phyloP scores from a whole-genome alignment of 805 yeast species.

The Wickerhamiella azymoides region DNA sequence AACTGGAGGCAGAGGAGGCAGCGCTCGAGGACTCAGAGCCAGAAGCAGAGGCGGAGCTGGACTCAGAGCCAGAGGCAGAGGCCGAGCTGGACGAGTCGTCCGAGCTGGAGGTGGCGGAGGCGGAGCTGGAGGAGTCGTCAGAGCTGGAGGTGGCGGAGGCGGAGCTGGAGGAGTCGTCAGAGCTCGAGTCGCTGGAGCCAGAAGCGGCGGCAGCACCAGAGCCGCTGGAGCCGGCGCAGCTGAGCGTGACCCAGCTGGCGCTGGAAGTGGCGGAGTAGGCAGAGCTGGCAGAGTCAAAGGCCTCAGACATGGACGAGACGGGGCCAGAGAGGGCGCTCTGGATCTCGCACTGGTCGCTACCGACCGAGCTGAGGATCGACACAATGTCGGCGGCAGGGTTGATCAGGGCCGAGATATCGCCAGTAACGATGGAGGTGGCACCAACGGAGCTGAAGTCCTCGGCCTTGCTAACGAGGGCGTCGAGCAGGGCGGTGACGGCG shows the following conservation, averaged over 20 bases:
- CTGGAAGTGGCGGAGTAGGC: constrained; percentile 14
- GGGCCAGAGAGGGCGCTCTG: constrained; percentile 6
- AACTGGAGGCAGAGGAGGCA: constrained; percentile 11
- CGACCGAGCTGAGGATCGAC: constrained; percentile 12
- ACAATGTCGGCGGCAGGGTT: constrained; percentile 17
- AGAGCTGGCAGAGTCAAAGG: constrained; percentile 12
- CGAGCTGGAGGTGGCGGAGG: constrained; percentile 2
- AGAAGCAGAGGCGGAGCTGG: constrained; percentile 10
- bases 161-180: constrained; percentile 10
- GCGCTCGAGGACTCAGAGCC: constrained; percentile 13
- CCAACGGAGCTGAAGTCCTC: constrained; percentile 18
- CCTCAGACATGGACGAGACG: constrained; percentile 9
- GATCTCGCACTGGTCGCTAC: constrained; percentile 12
- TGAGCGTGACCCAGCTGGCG: constrained; percentile 6
- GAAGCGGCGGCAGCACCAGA: constrained; percentile 11
- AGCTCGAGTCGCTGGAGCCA: constrained; percentile 7
- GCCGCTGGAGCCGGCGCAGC: constrained; percentile 11
- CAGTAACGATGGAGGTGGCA: constrained; percentile 15
- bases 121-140: constrained; percentile 10
- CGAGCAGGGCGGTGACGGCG: constrained; percentile 15
- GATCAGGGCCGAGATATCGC: constrained; percentile 17
- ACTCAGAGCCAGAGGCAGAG: constrained; percentile 9
- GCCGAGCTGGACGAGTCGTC: constrained; percentile 4
- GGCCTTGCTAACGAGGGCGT: constrained; percentile 18
- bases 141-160: constrained; percentile 10